Base-by-base conservation (phyloP, 2,329 filamentous ascomycete genomes). In the Akanthomyces muscarius region DNA sequence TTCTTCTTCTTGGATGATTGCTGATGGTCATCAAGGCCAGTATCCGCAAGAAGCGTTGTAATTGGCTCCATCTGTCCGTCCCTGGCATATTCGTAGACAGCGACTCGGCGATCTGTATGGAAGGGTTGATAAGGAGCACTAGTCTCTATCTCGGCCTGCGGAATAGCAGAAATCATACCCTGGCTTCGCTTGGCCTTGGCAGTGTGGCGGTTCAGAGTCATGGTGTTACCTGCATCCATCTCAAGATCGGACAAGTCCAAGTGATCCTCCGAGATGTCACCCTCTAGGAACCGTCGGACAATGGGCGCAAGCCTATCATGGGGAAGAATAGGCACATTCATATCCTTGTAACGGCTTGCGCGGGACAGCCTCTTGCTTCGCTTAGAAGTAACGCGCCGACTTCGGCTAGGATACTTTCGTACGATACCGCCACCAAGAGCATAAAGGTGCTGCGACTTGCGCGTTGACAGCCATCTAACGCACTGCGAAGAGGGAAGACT, bases 91-190 rank as follows among this genome's bases (percentile, higher is more conserved):
- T 92, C 83, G 68, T 87, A 90, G 33, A 97, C 80, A n/a, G 83
- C 86, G 51, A 98, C 90, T 3, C 94, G 86, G 61, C 87, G 85
- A 71, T 98, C 93, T 0, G 93, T 95, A 73, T 98, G 94, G 78
- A 98, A 97, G 1, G 95, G 94, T 70, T 97, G 93, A 70, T 97
- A 98, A 2, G 94, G 92, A 5, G 93, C 90, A 71, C 94, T 97
- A 1, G 94, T 97, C 72, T 99, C 95, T 67, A 97, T 96, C 78
- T 97, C 93, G 6, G 91, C 92, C 67, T 88, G 85, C 0, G 86
- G 86, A 63, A 85, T 93, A 72, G 78, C 89, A 73, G 77, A 90
- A 75, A 80, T 89, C 73, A 79, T 83, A 62, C 75, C 78, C 70
- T 74, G 77, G 69, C 77, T 79, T 68, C 67, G 69, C 56, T 70